phyloP scores from a whole-genome alignment of 176 grass and related monocot genomes.

The Eremochloa ophiuroides region DNA sequence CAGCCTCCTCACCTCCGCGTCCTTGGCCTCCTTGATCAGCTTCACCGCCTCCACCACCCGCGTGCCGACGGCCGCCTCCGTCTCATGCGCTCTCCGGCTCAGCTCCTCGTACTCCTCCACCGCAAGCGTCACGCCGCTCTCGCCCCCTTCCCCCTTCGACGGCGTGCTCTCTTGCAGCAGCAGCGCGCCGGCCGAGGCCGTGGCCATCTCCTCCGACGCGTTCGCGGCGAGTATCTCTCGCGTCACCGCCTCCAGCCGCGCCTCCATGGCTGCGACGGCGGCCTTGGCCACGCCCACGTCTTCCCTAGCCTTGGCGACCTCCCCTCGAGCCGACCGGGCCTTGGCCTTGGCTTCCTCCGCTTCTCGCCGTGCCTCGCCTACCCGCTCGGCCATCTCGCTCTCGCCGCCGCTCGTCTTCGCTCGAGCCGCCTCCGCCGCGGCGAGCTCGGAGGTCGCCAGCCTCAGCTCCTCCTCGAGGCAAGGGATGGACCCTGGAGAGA shows the following conservation, averaged over 20 bases:
- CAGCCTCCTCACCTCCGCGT: constrained; percentile 52
- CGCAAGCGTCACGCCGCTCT: constrained; percentile 26
- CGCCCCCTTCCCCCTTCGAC: background rate
- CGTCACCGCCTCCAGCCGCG: constrained; percentile 37
- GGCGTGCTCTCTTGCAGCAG: constrained; percentile 8
- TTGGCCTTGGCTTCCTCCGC: constrained; percentile 45
- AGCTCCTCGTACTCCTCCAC: constrained; percentile 57
- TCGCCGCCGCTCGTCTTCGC: constrained; percentile 19
- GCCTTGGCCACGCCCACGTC: constrained; percentile 40
- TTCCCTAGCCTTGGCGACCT: constrained; percentile 38
- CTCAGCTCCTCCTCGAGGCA: constrained; percentile 55
- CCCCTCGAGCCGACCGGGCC: constrained; percentile 39
- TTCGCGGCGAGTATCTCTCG: constrained; percentile 59
- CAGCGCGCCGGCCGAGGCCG: constrained; percentile 37
- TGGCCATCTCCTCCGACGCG: constrained; percentile 38
- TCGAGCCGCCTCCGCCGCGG: constrained; percentile 12
- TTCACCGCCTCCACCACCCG: constrained; percentile 50
- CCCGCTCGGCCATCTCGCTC: background rate
- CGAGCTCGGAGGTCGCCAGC: constrained; percentile 26
- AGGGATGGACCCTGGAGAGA: constrained; percentile 26
- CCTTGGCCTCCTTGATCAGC: constrained; percentile 56
- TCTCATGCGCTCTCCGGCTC: constrained; percentile 51
- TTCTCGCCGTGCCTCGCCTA: constrained; percentile 39
- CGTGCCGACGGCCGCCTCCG: constrained; percentile 45
- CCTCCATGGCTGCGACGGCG: constrained; percentile 27